Conservation (phyloP, 208 protist genomes). For the Blechomonas ayalai region DNA sequence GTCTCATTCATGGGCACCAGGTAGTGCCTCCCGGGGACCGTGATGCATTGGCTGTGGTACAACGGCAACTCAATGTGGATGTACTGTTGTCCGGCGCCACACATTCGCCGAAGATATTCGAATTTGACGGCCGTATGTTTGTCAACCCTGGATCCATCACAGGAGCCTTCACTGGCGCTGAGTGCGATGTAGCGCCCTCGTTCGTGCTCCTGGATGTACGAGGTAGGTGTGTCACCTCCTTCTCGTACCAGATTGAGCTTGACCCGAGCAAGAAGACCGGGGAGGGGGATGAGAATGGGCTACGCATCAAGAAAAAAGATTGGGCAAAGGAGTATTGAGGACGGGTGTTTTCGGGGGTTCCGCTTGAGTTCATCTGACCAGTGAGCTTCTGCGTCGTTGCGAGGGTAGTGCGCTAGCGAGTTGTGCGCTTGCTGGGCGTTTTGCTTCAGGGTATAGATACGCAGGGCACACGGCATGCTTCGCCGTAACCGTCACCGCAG, state of each 20-base stretch:
- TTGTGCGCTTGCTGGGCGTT: too few relatives aligned
- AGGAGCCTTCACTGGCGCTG: constrained; percentile 83
- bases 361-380: too few relatives aligned
- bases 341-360: background rate
- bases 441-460: too few relatives aligned
- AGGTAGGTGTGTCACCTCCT: constrained; percentile 61
- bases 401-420: too few relatives aligned
- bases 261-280: constrained; percentile 2
- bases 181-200: constrained; percentile 77
- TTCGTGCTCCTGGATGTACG: constrained; percentile 98
- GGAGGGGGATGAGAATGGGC: constrained; percentile 7
- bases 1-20: constrained; percentile 97
- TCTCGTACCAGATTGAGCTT: constrained; percentile 50
- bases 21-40: constrained; percentile 95
- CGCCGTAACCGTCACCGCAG: too few relatives aligned
- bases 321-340: constrained; percentile 40
- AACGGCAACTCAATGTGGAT: constrained; percentile 97
- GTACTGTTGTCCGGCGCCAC: constrained; percentile 96
- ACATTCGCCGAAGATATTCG: constrained; percentile 85
- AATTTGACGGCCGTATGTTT: constrained; percentile 96
- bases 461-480: too few relatives aligned
- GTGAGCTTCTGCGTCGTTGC: too few relatives aligned
- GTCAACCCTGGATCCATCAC: constrained; percentile 99
- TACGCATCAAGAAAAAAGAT: constrained; percentile 68
- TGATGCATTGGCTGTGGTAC: constrained; percentile 90